phyloP scores from a whole-genome alignment of 2,329 filamentous ascomycete species.

The Ophiostoma fasciatum region DNA sequence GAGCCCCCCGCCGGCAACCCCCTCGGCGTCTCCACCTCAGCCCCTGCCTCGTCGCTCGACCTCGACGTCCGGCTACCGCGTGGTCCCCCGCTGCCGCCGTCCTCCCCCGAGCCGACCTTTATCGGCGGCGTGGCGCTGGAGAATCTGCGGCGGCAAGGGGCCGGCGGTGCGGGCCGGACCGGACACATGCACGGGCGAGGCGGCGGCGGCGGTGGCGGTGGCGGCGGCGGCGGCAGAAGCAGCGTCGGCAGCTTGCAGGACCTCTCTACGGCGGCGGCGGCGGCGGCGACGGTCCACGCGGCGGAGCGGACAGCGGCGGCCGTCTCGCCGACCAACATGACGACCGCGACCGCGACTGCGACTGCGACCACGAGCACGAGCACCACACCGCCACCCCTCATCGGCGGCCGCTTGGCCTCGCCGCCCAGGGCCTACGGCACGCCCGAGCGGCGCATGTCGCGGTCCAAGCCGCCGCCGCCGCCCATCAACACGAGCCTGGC shows the following conservation, averaged over 20 bases:
- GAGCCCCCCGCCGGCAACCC: conserved; percentile 21
- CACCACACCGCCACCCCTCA: conserved; percentile 1
- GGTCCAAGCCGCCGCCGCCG: conserved; percentile 21
- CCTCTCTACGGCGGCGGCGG: conserved; percentile 10
- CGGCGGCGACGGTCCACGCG: no score
- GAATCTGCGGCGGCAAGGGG: conserved; percentile 28
- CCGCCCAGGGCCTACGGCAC: conserved; percentile 3
- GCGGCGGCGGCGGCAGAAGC: no score
- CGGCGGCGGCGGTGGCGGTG: no score
- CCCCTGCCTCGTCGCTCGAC: conserved; percentile 5
- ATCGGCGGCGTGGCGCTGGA: conserved; percentile 39
- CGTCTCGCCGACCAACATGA: no score
- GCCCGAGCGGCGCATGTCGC: conserved; percentile 15
- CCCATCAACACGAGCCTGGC: conserved; percentile 22
- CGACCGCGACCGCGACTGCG: no score
- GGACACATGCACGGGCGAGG: no score
- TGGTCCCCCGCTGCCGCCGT: no score
- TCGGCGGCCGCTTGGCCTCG: background rate
- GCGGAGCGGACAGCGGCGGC: no score
- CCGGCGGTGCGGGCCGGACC: no score
- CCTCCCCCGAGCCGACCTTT: conserved; percentile 32
- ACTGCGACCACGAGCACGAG: conserved; percentile 3
- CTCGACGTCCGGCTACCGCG: no score
- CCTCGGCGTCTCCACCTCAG: conserved; percentile 8
- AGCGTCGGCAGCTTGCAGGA: conserved; percentile 7